Conservation (phyloP, 139 green algal species). For the Desmodesmus armatus region DNA sequence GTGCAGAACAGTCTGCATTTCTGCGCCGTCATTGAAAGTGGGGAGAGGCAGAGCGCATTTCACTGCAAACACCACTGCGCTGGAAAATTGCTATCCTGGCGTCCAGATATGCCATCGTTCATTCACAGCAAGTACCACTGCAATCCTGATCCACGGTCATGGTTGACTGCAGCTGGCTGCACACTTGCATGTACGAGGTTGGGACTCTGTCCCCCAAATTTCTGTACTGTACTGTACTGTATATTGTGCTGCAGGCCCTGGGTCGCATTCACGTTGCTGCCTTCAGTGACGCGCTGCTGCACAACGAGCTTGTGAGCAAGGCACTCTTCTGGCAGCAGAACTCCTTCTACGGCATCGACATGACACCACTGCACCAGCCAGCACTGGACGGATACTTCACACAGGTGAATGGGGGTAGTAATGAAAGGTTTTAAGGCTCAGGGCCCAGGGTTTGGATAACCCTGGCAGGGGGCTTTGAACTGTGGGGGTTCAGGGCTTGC, state of each 20-base stretch:
- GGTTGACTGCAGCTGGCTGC: neutral
- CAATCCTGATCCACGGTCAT: no score
- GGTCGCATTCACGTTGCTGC: constrained; percentile 87
- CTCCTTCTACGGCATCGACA: constrained; percentile 92
- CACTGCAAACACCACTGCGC: neutral
- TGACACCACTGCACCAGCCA: constrained; percentile 76
- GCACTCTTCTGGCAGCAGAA: constrained; percentile 84
- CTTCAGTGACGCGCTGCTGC: constrained; percentile 88
- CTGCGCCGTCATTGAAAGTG: no score
- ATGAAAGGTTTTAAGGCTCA: no score
- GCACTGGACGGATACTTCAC: constrained; percentile 81
- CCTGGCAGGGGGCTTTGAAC: no score
- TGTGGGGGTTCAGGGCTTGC: no score
- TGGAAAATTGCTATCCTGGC: no score
- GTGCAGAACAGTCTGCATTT: no score
- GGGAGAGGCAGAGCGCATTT: neutral
- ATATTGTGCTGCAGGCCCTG: constrained; percentile 63
- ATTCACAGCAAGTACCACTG: no score
- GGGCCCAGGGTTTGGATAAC: no score
- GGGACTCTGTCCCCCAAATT: constrained; percentile 9
- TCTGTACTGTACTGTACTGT: constrained; percentile 5
- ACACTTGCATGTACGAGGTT: no score
- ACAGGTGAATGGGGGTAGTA: constrained; percentile 58
- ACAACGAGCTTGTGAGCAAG: constrained; percentile 79
- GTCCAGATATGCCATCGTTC: no score